Conservation (phyloP, 495 filamentous ascomycete species). For the Melanomma pulvis-pyrius region DNA sequence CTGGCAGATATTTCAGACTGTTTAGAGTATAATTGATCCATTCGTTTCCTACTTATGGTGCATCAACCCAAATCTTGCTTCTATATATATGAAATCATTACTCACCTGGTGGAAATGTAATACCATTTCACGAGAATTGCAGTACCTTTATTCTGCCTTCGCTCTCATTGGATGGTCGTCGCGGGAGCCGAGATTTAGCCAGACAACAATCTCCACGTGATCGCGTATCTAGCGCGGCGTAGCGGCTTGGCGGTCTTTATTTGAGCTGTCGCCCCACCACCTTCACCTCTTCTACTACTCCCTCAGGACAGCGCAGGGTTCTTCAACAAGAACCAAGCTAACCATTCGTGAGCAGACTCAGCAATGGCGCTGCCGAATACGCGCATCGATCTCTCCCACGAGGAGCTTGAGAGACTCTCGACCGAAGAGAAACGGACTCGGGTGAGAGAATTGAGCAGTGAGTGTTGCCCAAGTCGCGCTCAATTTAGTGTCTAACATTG, state of each 20-base stretch:
- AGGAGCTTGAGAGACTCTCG: background rate
- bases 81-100: no score
- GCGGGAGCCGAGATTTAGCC: no score
- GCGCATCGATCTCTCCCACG: background rate
- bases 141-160: no score
- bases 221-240: background rate
- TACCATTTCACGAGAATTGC: no score
- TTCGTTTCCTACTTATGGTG: no score
- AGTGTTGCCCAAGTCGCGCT: background rate
- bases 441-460: background rate
- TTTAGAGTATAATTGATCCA: no score
- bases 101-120: no score
- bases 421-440: background rate
- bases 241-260: background rate
- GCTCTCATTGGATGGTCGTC: background rate
- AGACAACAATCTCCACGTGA: no score
- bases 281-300: background rate
- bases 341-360: background rate
- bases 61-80: no score
- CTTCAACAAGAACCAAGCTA: background rate
- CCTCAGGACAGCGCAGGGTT: background rate
- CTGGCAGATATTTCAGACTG: no score
- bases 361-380: background rate
- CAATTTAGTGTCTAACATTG: background rate
- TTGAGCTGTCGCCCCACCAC: background rate